Percentiles rank a stretch among this genome's conserved stretches.
phyloP scores from a whole-genome alignment of 75 land plant genomes.

The Ceratopteris richardii region DNA sequence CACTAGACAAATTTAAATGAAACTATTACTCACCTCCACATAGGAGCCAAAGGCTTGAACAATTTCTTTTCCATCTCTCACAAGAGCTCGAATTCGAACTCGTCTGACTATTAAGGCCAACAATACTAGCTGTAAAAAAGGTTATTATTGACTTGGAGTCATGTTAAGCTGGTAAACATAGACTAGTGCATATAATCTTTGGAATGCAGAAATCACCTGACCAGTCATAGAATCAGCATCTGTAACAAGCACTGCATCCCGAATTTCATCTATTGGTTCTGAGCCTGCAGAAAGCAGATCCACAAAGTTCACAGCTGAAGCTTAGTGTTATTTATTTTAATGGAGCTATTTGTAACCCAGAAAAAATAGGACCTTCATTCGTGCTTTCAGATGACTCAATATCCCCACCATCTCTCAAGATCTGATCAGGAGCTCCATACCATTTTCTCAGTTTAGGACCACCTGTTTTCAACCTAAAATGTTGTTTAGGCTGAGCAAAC shows the following conservation, averaged over 20 bases:
- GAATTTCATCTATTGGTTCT: constrained; percentile 16
- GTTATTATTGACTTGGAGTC: background rate
- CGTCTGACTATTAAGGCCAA: constrained; percentile 76
- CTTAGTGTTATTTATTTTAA: background rate
- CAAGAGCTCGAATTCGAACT: constrained; percentile 71
- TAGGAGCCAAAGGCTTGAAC: constrained; percentile 88
- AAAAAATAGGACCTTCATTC: constrained; percentile 16
- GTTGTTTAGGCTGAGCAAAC: too few relatives aligned
- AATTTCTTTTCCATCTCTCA: constrained; percentile 69
- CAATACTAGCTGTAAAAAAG: constrained; percentile 77
- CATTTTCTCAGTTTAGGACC: constrained; percentile 96
- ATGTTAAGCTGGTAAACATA: too few relatives aligned
- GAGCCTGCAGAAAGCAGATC: constrained; percentile 7
- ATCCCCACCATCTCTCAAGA: constrained; percentile 44
- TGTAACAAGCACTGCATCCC: constrained; percentile 87
- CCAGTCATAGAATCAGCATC: constrained; percentile 97
- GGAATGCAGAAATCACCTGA: constrained; percentile 45
- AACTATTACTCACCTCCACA: constrained; percentile 82
- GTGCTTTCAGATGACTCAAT: constrained; percentile 12
- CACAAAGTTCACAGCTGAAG: background rate
- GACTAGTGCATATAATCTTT: too few relatives aligned
- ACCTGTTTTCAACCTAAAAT: constrained; percentile 28
- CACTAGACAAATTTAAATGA: too few relatives aligned
- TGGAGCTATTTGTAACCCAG: background rate
- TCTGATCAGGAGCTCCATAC: constrained; percentile 93